Evolutionary conservation across 2,329 filamentous ascomycete genomes (phyloP).

Genomic region (Helminthosporium solani): DNA sequence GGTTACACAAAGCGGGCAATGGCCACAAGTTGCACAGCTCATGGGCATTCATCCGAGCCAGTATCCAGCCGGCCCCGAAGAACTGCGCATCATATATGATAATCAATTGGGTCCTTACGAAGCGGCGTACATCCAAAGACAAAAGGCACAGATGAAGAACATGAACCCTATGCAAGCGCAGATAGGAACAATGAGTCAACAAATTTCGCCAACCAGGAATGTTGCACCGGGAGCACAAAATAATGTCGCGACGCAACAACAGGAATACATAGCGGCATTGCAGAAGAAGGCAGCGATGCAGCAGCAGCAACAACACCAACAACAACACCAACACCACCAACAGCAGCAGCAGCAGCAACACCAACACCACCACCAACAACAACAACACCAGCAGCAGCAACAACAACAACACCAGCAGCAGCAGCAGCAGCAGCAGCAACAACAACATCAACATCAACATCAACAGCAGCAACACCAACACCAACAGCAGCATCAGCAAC

Average conservation of each 20-base stretch:
- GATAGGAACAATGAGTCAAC: constrained; percentile 27
- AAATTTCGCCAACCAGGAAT: constrained; percentile 41
- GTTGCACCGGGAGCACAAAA: constrained; percentile 29
- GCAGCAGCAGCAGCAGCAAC: constrained; percentile 22
- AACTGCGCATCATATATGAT: constrained; percentile 73
- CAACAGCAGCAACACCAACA: constrained; percentile 15
- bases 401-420: constrained; percentile 13
- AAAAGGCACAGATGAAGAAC: constrained; percentile 42
- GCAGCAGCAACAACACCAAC: constrained; percentile 48
- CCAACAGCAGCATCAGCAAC: constrained; percentile 13
- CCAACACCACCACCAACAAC: constrained; percentile 32
- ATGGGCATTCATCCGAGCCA: constrained; percentile 46
- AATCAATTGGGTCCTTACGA: constrained; percentile 77
- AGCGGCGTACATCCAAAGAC: constrained; percentile 58
- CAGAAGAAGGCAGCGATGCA: constrained; percentile 46
- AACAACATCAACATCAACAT: constrained; percentile 20
- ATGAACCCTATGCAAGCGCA: constrained; percentile 26
- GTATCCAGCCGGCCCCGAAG: constrained; percentile 63
- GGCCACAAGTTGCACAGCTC: constrained; percentile 67
- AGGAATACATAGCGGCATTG: constrained; percentile 47
- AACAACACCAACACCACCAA: constrained; percentile 27
- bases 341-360: constrained; percentile 19
- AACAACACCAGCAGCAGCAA: constrained; percentile 5
- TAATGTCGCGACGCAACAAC: constrained; percentile 53
- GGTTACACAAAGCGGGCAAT: constrained; percentile 68